Evolutionary conservation across 1,139 yeast genomes (phyloP), one percentile per base, ranked within the genome.

Genomic region (Hansenula sp.): DNA sequence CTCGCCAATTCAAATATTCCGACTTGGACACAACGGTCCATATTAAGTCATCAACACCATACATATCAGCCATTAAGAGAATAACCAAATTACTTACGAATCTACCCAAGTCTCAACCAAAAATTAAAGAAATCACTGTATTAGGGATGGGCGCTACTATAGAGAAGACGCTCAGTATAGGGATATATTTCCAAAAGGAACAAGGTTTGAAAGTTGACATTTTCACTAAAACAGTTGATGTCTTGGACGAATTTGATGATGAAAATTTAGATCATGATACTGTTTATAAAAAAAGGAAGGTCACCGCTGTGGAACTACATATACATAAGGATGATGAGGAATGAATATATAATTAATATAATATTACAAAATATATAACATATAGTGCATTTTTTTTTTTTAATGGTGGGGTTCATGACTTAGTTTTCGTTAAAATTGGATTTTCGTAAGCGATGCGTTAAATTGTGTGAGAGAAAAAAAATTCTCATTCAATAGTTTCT

Each of bases 121-220:
- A 68, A 30, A 66, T 69, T 2, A 61, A 69, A 35, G 76, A 67
- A 54, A 65, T 84, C 15, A 68, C 74, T 0, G 72, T 84, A 3
- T 67, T 77, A 49, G 93, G 89, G 0, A 82, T 84, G 88, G 91
- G 91, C 2, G 74, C 72, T 42, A 74, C 86, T 7, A 76, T 81
- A 6, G 77, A 71, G 39, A 81, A 75, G 55, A 74, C 82, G 0
- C 48, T 81, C 11, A 64, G 77, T 12, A 50, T 83, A 1, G 88
- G 77, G 0, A 58, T 77, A 25, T 70, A 74, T 49, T 82, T 77
- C 57, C 74, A 76, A 49, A 67, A 66, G 34, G 73, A 72, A 24
- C 61, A 68, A 40, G 67, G 70, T 11, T 66, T 71, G 52, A 68
- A 61, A 47, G 76, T 82, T 6, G 85, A 81, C 27, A 58, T 81